These are phyloP conservation scores for Neonectria coccinea DNA, from an alignment of 2,329 filamentous ascomycete species.

Conservation along the genomic window DNA sequence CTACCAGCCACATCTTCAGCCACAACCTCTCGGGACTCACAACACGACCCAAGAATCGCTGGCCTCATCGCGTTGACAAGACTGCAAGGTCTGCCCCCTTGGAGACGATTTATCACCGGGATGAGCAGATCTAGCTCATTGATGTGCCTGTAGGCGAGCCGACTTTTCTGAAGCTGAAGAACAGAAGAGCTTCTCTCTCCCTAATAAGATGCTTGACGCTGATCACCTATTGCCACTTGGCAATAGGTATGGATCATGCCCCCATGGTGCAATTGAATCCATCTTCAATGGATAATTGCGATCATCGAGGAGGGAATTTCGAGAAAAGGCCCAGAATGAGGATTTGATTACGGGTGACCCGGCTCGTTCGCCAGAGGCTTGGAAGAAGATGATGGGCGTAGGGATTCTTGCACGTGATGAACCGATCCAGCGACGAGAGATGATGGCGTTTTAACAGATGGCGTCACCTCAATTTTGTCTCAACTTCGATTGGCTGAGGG, in stretches of 20 bases:
- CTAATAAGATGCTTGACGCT: background rate
- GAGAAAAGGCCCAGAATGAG: background rate
- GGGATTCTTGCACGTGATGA: slow-evolving; percentile 6
- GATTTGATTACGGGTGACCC: background rate
- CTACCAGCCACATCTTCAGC: slow-evolving; percentile 34
- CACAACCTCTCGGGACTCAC: slow-evolving; percentile 24
- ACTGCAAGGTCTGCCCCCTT: background rate
- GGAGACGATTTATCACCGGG: background rate
- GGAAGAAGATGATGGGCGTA: slow-evolving; percentile 1
- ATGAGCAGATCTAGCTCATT: background rate
- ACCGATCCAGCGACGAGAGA: background rate
- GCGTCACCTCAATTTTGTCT: slow-evolving; percentile 21
- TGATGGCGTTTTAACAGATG: slow-evolving; percentile 10
- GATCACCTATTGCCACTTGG: background rate
- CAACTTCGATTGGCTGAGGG: background rate
- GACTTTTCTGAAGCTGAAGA: background rate
- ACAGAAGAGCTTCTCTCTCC: background rate
- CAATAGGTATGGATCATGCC: background rate
- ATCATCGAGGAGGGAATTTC: background rate
- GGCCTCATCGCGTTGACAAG: background rate
- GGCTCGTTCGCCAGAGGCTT: background rate
- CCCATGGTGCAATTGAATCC: background rate
- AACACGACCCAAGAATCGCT: background rate
- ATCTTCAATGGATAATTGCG: background rate
- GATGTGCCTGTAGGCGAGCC: background rate